Evolutionary conservation across 2,329 filamentous ascomycete genomes (phyloP).

Genomic region (Pseudocercospora ulei): DNA sequence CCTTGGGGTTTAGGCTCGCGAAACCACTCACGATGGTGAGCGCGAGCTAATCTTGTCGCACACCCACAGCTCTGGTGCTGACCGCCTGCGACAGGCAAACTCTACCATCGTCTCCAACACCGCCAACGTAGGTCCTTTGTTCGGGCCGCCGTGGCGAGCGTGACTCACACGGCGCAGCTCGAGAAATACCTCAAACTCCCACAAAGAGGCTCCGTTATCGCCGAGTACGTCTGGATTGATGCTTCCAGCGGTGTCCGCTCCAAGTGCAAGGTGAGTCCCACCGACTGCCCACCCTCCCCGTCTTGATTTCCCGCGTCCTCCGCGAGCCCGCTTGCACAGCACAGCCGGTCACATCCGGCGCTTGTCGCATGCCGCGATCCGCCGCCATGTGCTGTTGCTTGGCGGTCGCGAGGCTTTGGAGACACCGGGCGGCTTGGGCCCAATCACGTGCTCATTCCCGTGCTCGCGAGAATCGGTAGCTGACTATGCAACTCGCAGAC

Average conservation of each 20-base stretch:
- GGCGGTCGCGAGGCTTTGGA: constrained; percentile 4
- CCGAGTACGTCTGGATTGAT: constrained; percentile 97
- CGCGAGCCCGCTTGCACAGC: constrained; percentile 4
- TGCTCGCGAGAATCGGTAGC: constrained; percentile 2
- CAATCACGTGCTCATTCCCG: neutral
- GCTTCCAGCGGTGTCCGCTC: constrained; percentile 72
- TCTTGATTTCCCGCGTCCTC: constrained; percentile 9
- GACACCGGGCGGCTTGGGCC: neutral
- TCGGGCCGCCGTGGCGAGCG: constrained; percentile 4
- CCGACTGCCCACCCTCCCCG: neutral
- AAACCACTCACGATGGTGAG: constrained; percentile 15
- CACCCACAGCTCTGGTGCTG: constrained; percentile 2
- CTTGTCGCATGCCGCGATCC: constrained; percentile 19
- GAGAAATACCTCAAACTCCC: constrained; percentile 84
- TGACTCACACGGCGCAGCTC: constrained; percentile 50
- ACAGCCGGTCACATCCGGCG: constrained; percentile 13
- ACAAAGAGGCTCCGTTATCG: constrained; percentile 80
- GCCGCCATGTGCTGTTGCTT: constrained; percentile 8
- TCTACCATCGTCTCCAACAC: constrained; percentile 39
- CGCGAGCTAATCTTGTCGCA: neutral
- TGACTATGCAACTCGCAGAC: constrained; percentile 44
- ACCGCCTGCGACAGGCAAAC: constrained; percentile 20
- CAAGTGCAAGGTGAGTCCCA: constrained; percentile 78
- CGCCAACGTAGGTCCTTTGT: constrained; percentile 38
- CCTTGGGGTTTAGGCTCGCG: neutral